Percentiles rank a stretch among this genome's conserved stretches.
Evolutionary conservation across 768 basidiomycete species (phyloP).

Genomic region (Mycena belliarum): DNA sequence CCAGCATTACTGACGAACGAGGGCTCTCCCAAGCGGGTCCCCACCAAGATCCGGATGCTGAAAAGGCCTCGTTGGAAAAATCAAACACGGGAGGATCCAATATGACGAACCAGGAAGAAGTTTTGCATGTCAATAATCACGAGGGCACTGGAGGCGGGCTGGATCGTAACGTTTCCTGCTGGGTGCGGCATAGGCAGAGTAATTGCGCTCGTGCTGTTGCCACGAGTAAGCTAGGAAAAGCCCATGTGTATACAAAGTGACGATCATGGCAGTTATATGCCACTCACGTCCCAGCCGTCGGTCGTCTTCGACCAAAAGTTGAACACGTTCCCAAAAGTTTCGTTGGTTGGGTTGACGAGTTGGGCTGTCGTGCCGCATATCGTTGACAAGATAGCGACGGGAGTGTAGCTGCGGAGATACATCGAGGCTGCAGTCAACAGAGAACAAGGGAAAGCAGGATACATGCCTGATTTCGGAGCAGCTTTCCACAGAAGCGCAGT

Average conservation of each 20-base stretch:
- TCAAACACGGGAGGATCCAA: too few species aligned
- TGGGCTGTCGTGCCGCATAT: neutral
- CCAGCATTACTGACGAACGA: constrained; percentile 28
- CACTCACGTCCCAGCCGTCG: constrained; percentile 30
- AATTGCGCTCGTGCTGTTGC: constrained; percentile 26
- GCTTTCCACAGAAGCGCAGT: too few species aligned
- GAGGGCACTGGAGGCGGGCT: constrained; percentile 31
- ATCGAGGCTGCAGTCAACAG: too few species aligned
- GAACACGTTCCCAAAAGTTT: constrained; percentile 30
- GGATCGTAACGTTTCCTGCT: constrained; percentile 21
- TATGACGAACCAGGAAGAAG: constrained; percentile 26
- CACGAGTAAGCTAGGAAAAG: constrained; percentile 25
- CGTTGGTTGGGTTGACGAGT: neutral
- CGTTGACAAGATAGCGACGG: too few species aligned
- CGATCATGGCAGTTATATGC: too few species aligned
- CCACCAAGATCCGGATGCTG: constrained; percentile 26
- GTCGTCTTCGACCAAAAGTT: constrained; percentile 32
- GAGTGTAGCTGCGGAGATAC: too few species aligned
- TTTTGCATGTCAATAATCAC: constrained; percentile 40
- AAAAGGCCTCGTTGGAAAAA: too few species aligned
- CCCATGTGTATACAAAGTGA: neutral
- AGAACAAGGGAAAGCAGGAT: too few species aligned
- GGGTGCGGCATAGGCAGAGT: constrained; percentile 27
- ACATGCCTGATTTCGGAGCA: too few species aligned
- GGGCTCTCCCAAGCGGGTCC: constrained; percentile 31